A percentile compares a stretch with the other conserved stretches of the same genome.
Conservation (phyloP, 129 eudicot species). For the Cynara cardunculus region DNA sequence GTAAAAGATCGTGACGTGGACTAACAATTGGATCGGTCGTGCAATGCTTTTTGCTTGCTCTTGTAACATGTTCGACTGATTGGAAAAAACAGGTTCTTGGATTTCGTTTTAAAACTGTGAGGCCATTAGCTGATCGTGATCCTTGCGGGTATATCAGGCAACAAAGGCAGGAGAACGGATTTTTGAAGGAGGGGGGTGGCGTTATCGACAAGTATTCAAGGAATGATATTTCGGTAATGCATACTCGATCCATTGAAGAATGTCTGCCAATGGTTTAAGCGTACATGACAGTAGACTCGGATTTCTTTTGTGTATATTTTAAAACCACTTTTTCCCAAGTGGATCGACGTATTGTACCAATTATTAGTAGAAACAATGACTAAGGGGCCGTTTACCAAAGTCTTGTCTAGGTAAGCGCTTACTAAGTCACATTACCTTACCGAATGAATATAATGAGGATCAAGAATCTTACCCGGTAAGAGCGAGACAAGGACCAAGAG, state of each 20-base stretch:
- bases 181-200: slow-evolving; percentile 11
- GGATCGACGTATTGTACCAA: neutral
- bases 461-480: no score
- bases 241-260: no score
- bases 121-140: neutral
- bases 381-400: no score
- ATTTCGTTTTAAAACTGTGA: neutral
- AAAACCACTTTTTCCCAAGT: neutral
- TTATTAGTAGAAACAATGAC: neutral
- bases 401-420: no score
- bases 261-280: no score
- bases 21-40: slow-evolving; percentile 39
- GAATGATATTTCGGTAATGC: neutral
- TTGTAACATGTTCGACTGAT: slow-evolving; percentile 32
- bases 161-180: slow-evolving; percentile 35
- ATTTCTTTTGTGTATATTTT: no score
- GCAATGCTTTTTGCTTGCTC: slow-evolving; percentile 40
- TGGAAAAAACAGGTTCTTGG: slow-evolving; percentile 55
- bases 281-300: neutral
- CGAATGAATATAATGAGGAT: no score
- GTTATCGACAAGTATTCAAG: neutral
- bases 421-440: no score
- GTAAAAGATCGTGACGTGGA: slow-evolving; percentile 55
- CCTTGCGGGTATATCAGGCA: slow-evolving; percentile 27
- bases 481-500: no score